phyloP scores from a whole-genome alignment of 2,329 filamentous ascomycete species.

The Penicillium sp. region DNA sequence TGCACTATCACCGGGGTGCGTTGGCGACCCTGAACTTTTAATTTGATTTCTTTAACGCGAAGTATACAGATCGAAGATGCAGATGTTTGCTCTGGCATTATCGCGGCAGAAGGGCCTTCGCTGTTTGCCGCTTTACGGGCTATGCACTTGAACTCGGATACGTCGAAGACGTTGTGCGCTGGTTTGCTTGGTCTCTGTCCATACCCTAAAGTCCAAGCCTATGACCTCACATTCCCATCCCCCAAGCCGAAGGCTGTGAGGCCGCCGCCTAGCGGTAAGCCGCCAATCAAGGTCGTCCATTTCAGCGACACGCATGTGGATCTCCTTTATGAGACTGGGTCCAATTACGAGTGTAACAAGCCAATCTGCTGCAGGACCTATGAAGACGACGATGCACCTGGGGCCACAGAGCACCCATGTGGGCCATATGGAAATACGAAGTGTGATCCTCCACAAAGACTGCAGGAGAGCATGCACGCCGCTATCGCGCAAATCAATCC shows the following conservation, averaged over 20 bases:
- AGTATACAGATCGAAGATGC: slow-evolving; percentile 46
- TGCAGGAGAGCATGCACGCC: slow-evolving; percentile 53
- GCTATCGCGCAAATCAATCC: slow-evolving; percentile 45
- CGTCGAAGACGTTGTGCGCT: slow-evolving; percentile 52
- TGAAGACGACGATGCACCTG: slow-evolving; percentile 47
- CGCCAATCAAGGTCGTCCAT: slow-evolving; percentile 55
- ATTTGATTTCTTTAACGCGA: background rate
- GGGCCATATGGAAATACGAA: slow-evolving; percentile 52
- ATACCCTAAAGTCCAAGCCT: slow-evolving; percentile 46
- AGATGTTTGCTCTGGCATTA: slow-evolving; percentile 55
- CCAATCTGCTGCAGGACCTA: slow-evolving; percentile 59
- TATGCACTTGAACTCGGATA: slow-evolving; percentile 49
- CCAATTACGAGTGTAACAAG: slow-evolving; percentile 55
- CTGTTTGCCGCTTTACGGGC: slow-evolving; percentile 50
- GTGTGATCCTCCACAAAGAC: slow-evolving; percentile 51
- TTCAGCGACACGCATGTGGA: slow-evolving; percentile 61
- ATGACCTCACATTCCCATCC: slow-evolving; percentile 45
- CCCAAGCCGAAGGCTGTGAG: slow-evolving; percentile 39
- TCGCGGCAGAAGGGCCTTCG: slow-evolving; percentile 53
- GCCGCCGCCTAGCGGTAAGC: slow-evolving; percentile 46
- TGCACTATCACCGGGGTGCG: slow-evolving; percentile 38
- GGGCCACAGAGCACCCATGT: slow-evolving; percentile 49
- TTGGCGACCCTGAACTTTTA: background rate
- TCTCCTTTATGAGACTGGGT: slow-evolving; percentile 52
- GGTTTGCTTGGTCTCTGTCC: slow-evolving; percentile 54